A percentile compares a stretch with the other conserved stretches of the same genome.
phyloP scores from a whole-genome alignment of 176 grass and related monocot species.

The Musa troglodytarum region DNA sequence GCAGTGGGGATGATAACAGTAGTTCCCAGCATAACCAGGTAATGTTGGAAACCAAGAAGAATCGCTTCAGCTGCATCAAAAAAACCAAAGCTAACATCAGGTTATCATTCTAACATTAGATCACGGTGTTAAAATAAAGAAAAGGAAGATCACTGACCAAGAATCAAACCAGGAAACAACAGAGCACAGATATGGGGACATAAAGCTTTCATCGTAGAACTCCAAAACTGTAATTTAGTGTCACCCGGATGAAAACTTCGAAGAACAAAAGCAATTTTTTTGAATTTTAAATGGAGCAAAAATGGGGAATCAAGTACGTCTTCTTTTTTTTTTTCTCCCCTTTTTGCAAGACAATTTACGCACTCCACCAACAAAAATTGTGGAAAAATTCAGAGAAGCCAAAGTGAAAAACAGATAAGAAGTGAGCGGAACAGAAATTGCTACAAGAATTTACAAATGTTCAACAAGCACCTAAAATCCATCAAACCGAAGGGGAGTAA shows the following conservation, averaged over 20 bases:
- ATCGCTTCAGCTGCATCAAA: constrained; percentile 70
- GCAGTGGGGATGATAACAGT: constrained; percentile 90
- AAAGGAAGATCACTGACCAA: background rate
- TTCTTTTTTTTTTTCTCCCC: background rate
- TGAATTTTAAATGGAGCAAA: background rate
- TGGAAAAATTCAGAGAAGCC: background rate
- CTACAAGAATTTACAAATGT: background rate
- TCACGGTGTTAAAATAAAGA: background rate
- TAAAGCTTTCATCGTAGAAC: no score
- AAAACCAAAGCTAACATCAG: background rate
- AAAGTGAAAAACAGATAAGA: background rate
- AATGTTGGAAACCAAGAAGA: constrained; percentile 95
- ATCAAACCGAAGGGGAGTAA: no score
- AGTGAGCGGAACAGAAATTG: no score
- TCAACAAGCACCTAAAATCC: background rate
- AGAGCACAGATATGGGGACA: no score
- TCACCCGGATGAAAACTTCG: no score
- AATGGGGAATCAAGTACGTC: background rate
- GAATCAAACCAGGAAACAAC: background rate
- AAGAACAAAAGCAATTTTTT: background rate
- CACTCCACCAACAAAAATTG: background rate
- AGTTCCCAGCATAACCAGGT: constrained; percentile 91
- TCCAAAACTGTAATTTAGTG: no score
- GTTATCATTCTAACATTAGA: background rate
- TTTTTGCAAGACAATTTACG: background rate